Evolutionary conservation across 2,329 filamentous ascomycete species (phyloP).

Genomic region (Neospermospora avenae): DNA sequence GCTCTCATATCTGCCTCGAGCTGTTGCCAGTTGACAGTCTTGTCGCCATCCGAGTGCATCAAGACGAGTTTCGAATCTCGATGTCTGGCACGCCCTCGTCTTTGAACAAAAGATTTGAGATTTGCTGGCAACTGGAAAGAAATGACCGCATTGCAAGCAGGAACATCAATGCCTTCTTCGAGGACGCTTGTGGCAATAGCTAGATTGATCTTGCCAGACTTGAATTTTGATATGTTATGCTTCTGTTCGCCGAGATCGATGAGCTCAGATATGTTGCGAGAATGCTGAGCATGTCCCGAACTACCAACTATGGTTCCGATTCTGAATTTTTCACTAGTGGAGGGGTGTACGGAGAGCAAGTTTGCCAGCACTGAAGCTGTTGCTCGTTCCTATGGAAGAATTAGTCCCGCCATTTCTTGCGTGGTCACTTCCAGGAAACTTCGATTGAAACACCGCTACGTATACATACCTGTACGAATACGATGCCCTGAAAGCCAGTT

Average conservation of each 20-base stretch:
- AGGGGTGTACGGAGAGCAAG: constrained; percentile 46
- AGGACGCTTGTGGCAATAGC: constrained; percentile 59
- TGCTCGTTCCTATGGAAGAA: constrained; percentile 49
- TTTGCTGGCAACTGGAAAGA: constrained; percentile 61
- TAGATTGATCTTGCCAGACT: constrained; percentile 51
- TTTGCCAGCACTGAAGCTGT: constrained; percentile 59
- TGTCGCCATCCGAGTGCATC: constrained; percentile 41
- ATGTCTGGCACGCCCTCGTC: constrained; percentile 61
- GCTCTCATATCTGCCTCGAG: constrained; percentile 70
- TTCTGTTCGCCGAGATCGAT: constrained; percentile 37
- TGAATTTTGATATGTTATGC: constrained; percentile 48
- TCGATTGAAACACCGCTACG: background rate
- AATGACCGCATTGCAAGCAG: constrained; percentile 59
- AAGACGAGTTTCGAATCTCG: constrained; percentile 49
- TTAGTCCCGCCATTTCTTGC: background rate
- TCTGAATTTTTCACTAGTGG: constrained; percentile 43
- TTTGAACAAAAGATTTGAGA: constrained; percentile 62
- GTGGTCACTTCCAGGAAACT: background rate
- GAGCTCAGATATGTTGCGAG: constrained; percentile 41
- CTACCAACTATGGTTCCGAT: constrained; percentile 55
- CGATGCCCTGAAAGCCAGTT: constrained; percentile 49
- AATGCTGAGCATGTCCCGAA: constrained; percentile 39
- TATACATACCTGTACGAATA: constrained; percentile 63
- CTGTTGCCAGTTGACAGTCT: constrained; percentile 53
- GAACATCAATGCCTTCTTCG: constrained; percentile 64